A percentile compares a stretch with the other conserved stretches of the same genome.
These are phyloP conservation scores for Ustilago crameri DNA, from an alignment of 1,284 basidiomycete genomes.

Conservation along the genomic window DNA sequence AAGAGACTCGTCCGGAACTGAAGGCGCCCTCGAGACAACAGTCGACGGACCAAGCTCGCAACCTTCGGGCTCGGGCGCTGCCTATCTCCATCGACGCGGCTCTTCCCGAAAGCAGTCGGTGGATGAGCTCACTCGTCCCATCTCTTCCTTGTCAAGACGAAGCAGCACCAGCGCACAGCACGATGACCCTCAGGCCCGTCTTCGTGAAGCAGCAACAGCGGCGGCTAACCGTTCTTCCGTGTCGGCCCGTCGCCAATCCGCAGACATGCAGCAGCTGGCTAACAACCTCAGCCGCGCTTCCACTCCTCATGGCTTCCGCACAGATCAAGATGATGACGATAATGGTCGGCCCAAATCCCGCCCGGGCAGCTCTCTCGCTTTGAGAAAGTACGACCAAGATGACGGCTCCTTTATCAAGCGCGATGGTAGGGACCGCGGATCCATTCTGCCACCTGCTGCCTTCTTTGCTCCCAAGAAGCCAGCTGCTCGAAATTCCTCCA, in stretches of 20 bases:
- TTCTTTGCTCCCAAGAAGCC: conserved; percentile 56
- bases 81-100: conserved; percentile 10
- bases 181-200: conserved; percentile 19
- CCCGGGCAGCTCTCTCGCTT: conserved; percentile 19
- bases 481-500: conserved; percentile 22
- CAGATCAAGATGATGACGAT: conserved; percentile 23
- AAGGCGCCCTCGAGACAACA: conserved; percentile 17
- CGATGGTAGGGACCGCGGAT: conserved; percentile 24
- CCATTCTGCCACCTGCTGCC: conserved; percentile 54
- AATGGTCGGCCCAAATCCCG: conserved; percentile 6
- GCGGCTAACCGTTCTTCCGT: conserved; percentile 30
- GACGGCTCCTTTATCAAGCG: conserved; percentile 34
- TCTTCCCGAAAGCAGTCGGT: conserved; percentile 15
- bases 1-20: background rate
- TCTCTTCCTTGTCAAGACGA: conserved; percentile 19
- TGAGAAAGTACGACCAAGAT: conserved; percentile 25
- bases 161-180: conserved; percentile 23
- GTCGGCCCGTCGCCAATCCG: conserved; percentile 24
- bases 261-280: conserved; percentile 32
- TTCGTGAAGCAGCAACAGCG: conserved; percentile 37
- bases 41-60: conserved; percentile 1
- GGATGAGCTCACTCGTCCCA: conserved; percentile 23
- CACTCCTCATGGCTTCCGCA: conserved; percentile 30
- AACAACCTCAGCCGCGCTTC: conserved; percentile 29
- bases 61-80: background rate